Evolutionary conservation across 345 rosid species (phyloP).

Genomic region (Anastatica hierochuntica): DNA sequence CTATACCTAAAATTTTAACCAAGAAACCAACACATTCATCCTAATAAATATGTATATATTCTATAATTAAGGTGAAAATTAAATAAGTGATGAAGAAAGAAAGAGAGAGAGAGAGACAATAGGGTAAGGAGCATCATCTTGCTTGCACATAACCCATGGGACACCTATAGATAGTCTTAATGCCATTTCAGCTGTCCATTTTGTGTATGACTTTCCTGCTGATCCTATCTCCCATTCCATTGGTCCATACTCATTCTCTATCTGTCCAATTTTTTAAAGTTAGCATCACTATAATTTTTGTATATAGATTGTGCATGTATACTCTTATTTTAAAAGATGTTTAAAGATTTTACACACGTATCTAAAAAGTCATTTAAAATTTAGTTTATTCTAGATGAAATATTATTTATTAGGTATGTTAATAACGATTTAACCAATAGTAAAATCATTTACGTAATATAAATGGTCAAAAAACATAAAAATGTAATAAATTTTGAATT

Average conservation of each 20-base stretch:
- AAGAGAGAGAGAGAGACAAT: constrained; percentile 29
- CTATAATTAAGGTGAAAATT: background rate
- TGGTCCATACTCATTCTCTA: constrained; percentile 63
- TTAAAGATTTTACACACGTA: no score
- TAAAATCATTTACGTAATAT: no score
- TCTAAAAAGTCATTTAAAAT: no score
- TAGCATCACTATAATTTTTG: background rate
- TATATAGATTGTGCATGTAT: no score
- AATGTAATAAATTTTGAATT: no score
- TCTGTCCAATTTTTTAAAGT: constrained; percentile 23
- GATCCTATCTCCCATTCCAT: constrained; percentile 42
- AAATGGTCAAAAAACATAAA: no score
- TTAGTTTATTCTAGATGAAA: no score
- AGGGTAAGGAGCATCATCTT: constrained; percentile 59
- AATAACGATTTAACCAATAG: no score
- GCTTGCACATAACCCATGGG: constrained; percentile 72
- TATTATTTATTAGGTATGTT: no score
- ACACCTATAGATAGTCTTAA: constrained; percentile 47
- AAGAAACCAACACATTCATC: background rate
- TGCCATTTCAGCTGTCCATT: constrained; percentile 64
- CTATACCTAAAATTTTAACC: background rate
- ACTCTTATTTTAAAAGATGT: background rate
- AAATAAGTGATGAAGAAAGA: background rate
- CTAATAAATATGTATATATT: background rate
- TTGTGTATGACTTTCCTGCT: constrained; percentile 38